Evolutionary conservation across 495 filamentous ascomycete genomes (phyloP).

Genomic region (Coniosporium apollinis): DNA sequence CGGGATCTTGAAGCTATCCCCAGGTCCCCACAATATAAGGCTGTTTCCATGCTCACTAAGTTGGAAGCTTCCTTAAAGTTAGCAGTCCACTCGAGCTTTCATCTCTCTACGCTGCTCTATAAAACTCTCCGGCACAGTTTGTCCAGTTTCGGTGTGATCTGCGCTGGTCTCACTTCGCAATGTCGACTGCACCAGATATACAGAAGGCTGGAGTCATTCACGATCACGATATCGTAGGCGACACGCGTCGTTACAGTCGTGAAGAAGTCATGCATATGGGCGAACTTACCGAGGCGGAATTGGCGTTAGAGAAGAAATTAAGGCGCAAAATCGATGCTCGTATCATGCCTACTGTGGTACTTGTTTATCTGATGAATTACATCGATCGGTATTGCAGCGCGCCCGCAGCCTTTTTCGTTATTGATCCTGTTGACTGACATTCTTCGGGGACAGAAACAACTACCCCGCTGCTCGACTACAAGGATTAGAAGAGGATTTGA

Average conservation of each 20-base stretch:
- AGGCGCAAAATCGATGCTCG: conserved; percentile 32
- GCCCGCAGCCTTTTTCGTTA: neutral
- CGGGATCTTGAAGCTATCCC: too few relatives aligned
- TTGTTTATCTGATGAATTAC: conserved; percentile 40
- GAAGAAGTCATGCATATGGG: conserved; percentile 28
- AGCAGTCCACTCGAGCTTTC: too few relatives aligned
- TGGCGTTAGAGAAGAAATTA: conserved; percentile 30
- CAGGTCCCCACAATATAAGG: too few relatives aligned
- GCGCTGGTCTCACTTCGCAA: too few relatives aligned
- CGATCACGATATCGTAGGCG: conserved; percentile 27
- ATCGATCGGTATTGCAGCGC: conserved; percentile 25
- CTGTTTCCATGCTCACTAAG: too few relatives aligned
- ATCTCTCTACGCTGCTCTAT: too few relatives aligned
- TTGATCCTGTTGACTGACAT: neutral
- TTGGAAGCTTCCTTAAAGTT: too few relatives aligned
- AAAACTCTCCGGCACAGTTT: too few relatives aligned
- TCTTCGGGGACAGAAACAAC: conserved; percentile 27
- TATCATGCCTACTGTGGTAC: conserved; percentile 39
- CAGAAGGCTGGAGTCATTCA: too few relatives aligned
- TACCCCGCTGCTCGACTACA: conserved; percentile 28
- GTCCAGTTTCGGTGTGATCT: too few relatives aligned
- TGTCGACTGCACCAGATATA: too few relatives aligned
- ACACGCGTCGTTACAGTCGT: too few relatives aligned
- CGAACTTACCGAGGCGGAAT: conserved; percentile 29
- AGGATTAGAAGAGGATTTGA: conserved; percentile 22